Conservation (phyloP, 108 stramenopile genomes). For the Fistulifera solaris region DNA sequence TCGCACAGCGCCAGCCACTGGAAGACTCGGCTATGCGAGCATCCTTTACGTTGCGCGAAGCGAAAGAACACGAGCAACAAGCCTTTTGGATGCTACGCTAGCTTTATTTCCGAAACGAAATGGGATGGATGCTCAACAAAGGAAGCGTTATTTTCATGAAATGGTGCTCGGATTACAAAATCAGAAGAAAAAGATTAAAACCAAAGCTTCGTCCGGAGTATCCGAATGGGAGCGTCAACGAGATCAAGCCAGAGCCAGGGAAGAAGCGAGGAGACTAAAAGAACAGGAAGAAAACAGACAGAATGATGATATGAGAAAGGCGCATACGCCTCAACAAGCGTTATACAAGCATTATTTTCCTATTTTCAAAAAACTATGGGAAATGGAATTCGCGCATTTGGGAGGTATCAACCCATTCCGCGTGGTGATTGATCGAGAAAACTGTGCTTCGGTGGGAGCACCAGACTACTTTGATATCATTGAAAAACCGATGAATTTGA, state of each 20-base stretch:
- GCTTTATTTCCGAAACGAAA: constrained; percentile 27
- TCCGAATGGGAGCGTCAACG: constrained; percentile 26
- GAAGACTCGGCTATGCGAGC: constrained; percentile 55
- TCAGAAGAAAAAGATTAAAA: constrained; percentile 34
- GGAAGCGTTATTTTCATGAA: constrained; percentile 51
- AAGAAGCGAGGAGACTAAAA: constrained; percentile 18
- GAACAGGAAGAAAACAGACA: constrained; percentile 29
- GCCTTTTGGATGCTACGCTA: constrained; percentile 66
- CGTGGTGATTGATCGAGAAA: constrained; percentile 63
- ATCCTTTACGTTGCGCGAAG: constrained; percentile 72
- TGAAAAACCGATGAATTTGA: constrained; percentile 66
- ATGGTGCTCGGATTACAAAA: constrained; percentile 56
- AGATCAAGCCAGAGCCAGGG: constrained; percentile 22
- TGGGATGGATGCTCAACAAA: constrained; percentile 15
- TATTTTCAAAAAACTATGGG: constrained; percentile 65
- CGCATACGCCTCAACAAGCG: constrained; percentile 47
- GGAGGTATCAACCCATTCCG: constrained; percentile 74
- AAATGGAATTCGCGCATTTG: constrained; percentile 62
- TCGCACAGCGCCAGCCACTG: constrained; percentile 38
- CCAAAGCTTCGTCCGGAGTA: constrained; percentile 6
- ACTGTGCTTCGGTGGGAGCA: constrained; percentile 62
- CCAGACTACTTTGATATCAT: constrained; percentile 71
- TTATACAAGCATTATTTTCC: constrained; percentile 48
- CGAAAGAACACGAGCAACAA: constrained; percentile 72
- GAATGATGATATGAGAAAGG: constrained; percentile 14